Conservation (phyloP, 2,329 filamentous ascomycete genomes). For the Trichoderma sp. region DNA sequence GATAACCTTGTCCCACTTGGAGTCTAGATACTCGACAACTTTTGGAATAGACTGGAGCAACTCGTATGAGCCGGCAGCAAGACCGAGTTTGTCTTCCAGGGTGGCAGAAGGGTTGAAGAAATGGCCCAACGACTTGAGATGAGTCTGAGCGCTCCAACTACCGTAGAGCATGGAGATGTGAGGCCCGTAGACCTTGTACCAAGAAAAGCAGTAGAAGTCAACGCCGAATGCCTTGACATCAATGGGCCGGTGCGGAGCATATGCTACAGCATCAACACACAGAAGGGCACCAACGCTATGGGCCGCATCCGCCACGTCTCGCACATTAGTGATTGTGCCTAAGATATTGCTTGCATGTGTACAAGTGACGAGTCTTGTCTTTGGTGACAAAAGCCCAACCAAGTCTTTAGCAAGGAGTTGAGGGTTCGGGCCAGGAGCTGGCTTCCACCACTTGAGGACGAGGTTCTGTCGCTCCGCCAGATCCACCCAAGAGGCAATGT, state of each 20-base stretch:
- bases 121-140: constrained; percentile 60
- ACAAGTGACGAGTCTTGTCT: constrained; percentile 70
- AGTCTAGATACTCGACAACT: constrained; percentile 62
- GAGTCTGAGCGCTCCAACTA: constrained; percentile 54
- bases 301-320: constrained; percentile 55
- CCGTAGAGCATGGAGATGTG: constrained; percentile 73
- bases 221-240: constrained; percentile 69
- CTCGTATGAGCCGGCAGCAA: constrained; percentile 72
- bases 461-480: constrained; percentile 63
- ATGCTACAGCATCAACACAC: constrained; percentile 75
- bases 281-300: constrained; percentile 57
- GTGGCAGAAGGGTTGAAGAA: constrained; percentile 65
- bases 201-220: constrained; percentile 77
- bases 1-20: constrained; percentile 54
- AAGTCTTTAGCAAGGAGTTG: constrained; percentile 60
- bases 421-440: constrained; percentile 52
- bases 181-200: constrained; percentile 83
- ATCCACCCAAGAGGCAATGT: constrained; percentile 72
- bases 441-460: constrained; percentile 70
- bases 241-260: constrained; percentile 69
- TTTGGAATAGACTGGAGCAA: constrained; percentile 62
- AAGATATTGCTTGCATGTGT: constrained; percentile 76
- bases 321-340: constrained; percentile 67
- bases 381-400: constrained; percentile 57
- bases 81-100: constrained; percentile 66